Conservation (phyloP, 2,329 filamentous ascomycete species). For the Paracoccidioides lutzii region DNA sequence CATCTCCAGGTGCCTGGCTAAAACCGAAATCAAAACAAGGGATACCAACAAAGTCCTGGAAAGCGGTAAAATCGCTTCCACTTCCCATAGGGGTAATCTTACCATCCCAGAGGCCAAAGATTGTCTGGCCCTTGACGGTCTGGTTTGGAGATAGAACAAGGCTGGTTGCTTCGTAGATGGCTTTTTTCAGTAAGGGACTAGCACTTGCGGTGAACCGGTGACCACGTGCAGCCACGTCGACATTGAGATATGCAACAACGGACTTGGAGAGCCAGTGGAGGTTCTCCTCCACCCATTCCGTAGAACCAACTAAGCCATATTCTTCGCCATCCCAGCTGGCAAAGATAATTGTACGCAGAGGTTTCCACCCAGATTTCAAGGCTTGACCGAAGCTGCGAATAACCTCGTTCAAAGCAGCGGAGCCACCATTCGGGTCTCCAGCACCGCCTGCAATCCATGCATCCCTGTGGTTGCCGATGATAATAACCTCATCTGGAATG, state of each 20-base stretch:
- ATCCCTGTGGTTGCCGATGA: conserved; percentile 86
- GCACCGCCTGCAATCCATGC: conserved; percentile 82
- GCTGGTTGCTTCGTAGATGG: conserved; percentile 54
- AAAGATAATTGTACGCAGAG: conserved; percentile 81
- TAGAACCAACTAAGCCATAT: conserved; percentile 74
- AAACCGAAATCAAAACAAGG: conserved; percentile 55
- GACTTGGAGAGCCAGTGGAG: conserved; percentile 63
- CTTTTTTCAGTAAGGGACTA: conserved; percentile 62
- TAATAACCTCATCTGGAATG: conserved; percentile 68
- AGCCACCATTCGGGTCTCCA: conserved; percentile 71
- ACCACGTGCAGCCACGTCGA: conserved; percentile 62
- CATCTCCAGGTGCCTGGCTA: conserved; percentile 27
- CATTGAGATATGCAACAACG: conserved; percentile 72
- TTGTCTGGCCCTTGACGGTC: conserved; percentile 53
- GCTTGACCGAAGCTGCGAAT: conserved; percentile 62
- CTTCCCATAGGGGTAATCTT: conserved; percentile 54
- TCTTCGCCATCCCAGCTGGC: conserved; percentile 77
- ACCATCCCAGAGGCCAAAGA: conserved; percentile 55
- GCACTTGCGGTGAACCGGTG: conserved; percentile 51
- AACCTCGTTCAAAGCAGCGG: conserved; percentile 65
- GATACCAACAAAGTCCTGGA: conserved; percentile 59
- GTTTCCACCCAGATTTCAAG: conserved; percentile 63
- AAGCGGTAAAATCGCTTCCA: conserved; percentile 62
- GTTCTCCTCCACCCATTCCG: conserved; percentile 88
- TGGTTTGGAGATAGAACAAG: conserved; percentile 62